A percentile compares a stretch with the other conserved stretches of the same genome.
Conservation (phyloP, 306 rosid genomes). For the Pueraria montana region DNA sequence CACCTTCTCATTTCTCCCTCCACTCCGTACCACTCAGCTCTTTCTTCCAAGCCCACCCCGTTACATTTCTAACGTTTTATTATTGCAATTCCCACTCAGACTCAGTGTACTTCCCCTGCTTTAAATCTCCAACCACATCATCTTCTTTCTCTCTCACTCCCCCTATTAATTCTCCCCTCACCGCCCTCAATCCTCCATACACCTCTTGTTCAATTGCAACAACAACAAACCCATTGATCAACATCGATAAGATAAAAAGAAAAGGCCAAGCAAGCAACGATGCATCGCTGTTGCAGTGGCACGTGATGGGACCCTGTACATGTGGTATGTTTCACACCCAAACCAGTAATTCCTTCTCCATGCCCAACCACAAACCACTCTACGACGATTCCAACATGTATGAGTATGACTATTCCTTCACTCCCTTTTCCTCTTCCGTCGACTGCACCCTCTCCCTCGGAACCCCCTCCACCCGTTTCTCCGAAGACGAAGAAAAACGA, state of each 20-base stretch:
- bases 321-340: slow-evolving; percentile 73
- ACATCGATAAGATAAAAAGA: background rate
- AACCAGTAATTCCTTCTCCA: slow-evolving; percentile 68
- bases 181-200: background rate
- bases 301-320: slow-evolving; percentile 72
- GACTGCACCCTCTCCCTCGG: slow-evolving; percentile 97
- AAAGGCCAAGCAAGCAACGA: slow-evolving; percentile 45
- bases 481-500: slow-evolving; percentile 55
- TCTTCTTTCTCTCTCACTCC: background rate
- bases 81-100: slow-evolving; percentile 36
- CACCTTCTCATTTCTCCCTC: slow-evolving; percentile 47
- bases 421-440: slow-evolving; percentile 65
- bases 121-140: background rate
- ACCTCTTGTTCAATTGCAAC: background rate
- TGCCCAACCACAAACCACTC: slow-evolving; percentile 59
- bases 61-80: slow-evolving; percentile 56
- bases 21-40: slow-evolving; percentile 23
- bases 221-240: background rate
- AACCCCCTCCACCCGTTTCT: slow-evolving; percentile 83
- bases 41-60: slow-evolving; percentile 5
- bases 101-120: background rate
- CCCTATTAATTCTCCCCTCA: background rate
- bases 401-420: slow-evolving; percentile 46
- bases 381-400: slow-evolving; percentile 48
- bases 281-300: slow-evolving; percentile 74